Evolutionary conservation across 768 basidiomycete genomes (phyloP).

Genomic region (Lepiota brunneoincarnata): DNA sequence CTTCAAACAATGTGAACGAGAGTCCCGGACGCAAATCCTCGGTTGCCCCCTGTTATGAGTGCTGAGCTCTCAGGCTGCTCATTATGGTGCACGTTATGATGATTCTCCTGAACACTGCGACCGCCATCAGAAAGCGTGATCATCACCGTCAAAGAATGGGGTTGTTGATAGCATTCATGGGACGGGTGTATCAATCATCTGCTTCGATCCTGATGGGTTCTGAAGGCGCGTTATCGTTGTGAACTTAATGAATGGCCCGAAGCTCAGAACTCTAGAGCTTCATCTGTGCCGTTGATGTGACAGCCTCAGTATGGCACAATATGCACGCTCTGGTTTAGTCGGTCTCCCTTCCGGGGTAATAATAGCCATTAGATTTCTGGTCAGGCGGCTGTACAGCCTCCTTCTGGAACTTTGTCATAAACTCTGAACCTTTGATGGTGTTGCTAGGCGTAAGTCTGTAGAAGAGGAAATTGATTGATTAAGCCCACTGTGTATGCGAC

Average conservation of each 20-base stretch:
- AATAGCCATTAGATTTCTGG: background rate
- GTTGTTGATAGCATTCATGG: background rate
- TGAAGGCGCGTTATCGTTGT: background rate
- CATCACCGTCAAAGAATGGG: slow-evolving; percentile 1
- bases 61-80: too few species aligned
- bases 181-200: background rate
- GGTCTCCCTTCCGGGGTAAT: background rate
- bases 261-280: too few species aligned
- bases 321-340: background rate
- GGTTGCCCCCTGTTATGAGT: too few species aligned
- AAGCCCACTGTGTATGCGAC: too few species aligned
- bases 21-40: too few species aligned
- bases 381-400: background rate
- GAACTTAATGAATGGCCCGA: too few species aligned
- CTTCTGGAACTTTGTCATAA: background rate
- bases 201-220: background rate
- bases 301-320: slow-evolving; percentile 1
- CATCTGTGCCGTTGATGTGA: background rate
- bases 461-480: too few species aligned
- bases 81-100: background rate
- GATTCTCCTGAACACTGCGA: background rate
- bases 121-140: slow-evolving; percentile 2
- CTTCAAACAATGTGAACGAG: too few species aligned
- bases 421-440: background rate
- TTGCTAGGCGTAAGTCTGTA: too few species aligned